phyloP scores from a whole-genome alignment of 2,329 filamentous ascomycete species.

The Incumbomyces lentus region DNA sequence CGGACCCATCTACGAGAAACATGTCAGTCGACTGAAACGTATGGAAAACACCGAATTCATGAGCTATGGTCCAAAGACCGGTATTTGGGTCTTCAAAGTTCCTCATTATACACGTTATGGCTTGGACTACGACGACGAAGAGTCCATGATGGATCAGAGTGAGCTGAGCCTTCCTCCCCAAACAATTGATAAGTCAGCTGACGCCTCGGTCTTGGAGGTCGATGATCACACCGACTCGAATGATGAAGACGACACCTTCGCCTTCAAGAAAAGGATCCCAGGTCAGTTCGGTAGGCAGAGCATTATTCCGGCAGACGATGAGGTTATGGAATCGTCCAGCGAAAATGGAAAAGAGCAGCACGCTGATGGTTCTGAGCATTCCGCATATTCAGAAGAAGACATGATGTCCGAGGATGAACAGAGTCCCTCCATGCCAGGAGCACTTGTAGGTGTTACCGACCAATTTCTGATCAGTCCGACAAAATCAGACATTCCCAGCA shows the following conservation, averaged over 20 bases:
- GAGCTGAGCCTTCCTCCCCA: constrained; percentile 42
- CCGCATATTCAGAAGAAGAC: constrained; percentile 51
- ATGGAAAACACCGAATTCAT: constrained; percentile 75
- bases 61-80: constrained; percentile 66
- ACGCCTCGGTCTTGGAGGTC: constrained; percentile 20
- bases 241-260: constrained; percentile 46
- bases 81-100: constrained; percentile 86
- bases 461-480: constrained; percentile 14
- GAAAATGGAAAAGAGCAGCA: constrained; percentile 66
- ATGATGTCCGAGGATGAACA: constrained; percentile 51
- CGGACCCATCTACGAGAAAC: constrained; percentile 63
- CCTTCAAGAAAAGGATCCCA: constrained; percentile 53
- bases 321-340: constrained; percentile 67
- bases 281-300: constrained; percentile 66
- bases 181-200: constrained; percentile 23
- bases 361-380: constrained; percentile 54
- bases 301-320: constrained; percentile 30
- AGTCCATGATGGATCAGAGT: constrained; percentile 44
- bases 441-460: constrained; percentile 53
- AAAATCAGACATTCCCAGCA: constrained; percentile 27
- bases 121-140: constrained; percentile 66
- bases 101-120: constrained; percentile 95
- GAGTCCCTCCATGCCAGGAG: constrained; percentile 59
- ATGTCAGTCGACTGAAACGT: constrained; percentile 68
- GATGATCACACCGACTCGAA: constrained; percentile 21